Evolutionary conservation across 805 yeast species (phyloP).

Genomic region (Saccharomyces paradoxus): DNA sequence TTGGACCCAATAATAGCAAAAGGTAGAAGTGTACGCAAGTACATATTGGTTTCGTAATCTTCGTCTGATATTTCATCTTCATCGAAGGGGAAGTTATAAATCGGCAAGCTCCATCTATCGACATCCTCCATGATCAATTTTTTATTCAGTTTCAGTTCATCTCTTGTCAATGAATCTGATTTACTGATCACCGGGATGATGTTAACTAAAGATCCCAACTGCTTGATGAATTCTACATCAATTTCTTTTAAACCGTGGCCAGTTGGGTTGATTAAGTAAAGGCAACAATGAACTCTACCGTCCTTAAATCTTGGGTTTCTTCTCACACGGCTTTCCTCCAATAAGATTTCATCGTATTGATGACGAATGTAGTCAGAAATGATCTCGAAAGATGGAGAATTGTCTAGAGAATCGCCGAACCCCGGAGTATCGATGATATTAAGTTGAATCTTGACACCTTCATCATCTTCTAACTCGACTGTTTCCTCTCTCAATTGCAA

Average conservation of each 20-base stretch:
- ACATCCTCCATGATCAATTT: conserved; percentile 70
- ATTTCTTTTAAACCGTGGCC: conserved; percentile 74
- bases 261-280: conserved; percentile 74
- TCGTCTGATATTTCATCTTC: conserved; percentile 48
- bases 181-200: conserved; percentile 81
- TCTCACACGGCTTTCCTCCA: conserved; percentile 74
- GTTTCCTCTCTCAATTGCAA: conserved; percentile 66
- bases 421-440: conserved; percentile 79
- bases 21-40: conserved; percentile 55
- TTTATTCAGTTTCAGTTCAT: conserved; percentile 69
- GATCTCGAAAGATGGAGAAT: conserved; percentile 56
- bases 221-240: conserved; percentile 72
- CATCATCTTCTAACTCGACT: conserved; percentile 80
- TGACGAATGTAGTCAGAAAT: conserved; percentile 73
- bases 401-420: conserved; percentile 67
- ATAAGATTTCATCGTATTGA: conserved; percentile 73
- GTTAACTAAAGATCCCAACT: conserved; percentile 71
- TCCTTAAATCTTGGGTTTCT: conserved; percentile 82
- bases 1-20: conserved; percentile 66
- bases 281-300: conserved; percentile 68
- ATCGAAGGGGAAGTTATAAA: conserved; percentile 65
- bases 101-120: conserved; percentile 58
- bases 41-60: conserved; percentile 56
- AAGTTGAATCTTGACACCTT: conserved; percentile 72
- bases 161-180: conserved; percentile 75